phyloP scores from a whole-genome alignment of 768 basidiomycete genomes.

The Boletus rex-veris region DNA sequence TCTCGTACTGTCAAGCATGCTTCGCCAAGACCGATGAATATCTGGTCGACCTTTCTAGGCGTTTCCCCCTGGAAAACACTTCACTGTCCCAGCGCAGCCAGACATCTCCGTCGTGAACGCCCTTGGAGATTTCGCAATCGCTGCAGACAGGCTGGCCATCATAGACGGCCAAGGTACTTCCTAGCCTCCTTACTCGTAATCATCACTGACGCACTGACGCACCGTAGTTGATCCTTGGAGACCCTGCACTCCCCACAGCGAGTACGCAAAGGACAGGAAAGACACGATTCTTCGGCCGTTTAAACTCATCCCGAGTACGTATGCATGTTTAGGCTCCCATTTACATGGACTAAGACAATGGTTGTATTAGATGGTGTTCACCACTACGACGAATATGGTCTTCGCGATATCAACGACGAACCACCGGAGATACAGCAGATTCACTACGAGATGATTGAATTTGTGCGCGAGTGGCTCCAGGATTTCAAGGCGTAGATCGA shows the following conservation, averaged over 20 bases:
- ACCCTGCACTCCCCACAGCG: constrained; percentile 79
- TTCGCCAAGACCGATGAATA: neutral
- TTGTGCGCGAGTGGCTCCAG: constrained; percentile 73
- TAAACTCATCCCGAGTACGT: constrained; percentile 80
- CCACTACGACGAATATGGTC: constrained; percentile 70
- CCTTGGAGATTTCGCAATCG: constrained; percentile 82
- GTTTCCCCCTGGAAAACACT: constrained; percentile 73
- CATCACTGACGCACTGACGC: neutral
- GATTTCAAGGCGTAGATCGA: constrained; percentile 32
- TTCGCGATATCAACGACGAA: constrained; percentile 55
- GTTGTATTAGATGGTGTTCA: constrained; percentile 62
- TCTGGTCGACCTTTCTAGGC: constrained; percentile 42
- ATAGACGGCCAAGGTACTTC: constrained; percentile 77
- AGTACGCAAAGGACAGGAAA: constrained; percentile 59
- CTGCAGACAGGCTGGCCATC: constrained; percentile 77
- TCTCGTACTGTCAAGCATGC: neutral
- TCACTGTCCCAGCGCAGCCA: constrained; percentile 66
- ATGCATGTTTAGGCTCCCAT: neutral
- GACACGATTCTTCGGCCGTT: constrained; percentile 78
- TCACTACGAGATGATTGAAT: constrained; percentile 74
- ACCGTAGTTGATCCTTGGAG: constrained; percentile 83
- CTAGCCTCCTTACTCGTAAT: neutral
- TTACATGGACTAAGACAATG: neutral
- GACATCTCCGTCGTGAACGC: constrained; percentile 81
- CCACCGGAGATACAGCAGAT: constrained; percentile 77